phyloP scores from a whole-genome alignment of 805 yeast genomes.

The Kuraishia molischiana region DNA sequence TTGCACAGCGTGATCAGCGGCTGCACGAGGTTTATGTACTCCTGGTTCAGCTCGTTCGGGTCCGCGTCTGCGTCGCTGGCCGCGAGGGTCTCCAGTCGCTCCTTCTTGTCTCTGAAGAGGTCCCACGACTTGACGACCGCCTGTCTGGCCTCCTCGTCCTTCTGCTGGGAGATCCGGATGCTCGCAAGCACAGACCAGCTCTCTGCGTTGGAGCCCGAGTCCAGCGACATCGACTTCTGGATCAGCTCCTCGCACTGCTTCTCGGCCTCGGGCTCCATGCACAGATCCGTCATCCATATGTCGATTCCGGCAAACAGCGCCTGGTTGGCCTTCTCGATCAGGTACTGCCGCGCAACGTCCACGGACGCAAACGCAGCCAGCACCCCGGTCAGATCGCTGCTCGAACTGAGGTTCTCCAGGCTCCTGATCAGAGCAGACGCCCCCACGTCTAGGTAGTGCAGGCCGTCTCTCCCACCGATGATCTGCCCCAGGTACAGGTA shows the following conservation, averaged over 20 bases:
- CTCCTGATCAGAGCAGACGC: constrained; percentile 37
- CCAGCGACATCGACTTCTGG: constrained; percentile 50
- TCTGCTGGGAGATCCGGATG: constrained; percentile 81
- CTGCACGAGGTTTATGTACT: constrained; percentile 59
- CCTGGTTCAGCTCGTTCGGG: constrained; percentile 31
- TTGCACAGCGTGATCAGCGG: constrained; percentile 66
- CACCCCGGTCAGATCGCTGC: constrained; percentile 13
- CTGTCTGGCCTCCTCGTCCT: constrained; percentile 57
- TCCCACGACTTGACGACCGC: constrained; percentile 69
- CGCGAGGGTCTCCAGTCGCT: constrained; percentile 32
- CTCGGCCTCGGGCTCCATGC: constrained; percentile 92
- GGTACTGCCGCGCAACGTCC: constrained; percentile 19
- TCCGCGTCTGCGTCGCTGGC: constrained; percentile 20
- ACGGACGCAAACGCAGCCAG: constrained; percentile 10
- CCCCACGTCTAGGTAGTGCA: constrained; percentile 53
- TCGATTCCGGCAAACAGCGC: constrained; percentile 83
- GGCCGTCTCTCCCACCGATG: constrained; percentile 72
- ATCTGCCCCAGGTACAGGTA: constrained; percentile 88
- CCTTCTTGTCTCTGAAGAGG: constrained; percentile 45
- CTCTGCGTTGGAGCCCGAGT: constrained; percentile 51
- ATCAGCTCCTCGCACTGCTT: constrained; percentile 64
- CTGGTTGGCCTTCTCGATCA: constrained; percentile 54
- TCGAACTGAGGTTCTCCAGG: constrained; percentile 17
- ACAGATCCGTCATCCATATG: constrained; percentile 95
- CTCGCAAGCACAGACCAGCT: constrained; percentile 77